Evolutionary conservation across 768 basidiomycete genomes (phyloP), one percentile per base, ranked within the genome.

Genomic region (Termitomyces sp.): DNA sequence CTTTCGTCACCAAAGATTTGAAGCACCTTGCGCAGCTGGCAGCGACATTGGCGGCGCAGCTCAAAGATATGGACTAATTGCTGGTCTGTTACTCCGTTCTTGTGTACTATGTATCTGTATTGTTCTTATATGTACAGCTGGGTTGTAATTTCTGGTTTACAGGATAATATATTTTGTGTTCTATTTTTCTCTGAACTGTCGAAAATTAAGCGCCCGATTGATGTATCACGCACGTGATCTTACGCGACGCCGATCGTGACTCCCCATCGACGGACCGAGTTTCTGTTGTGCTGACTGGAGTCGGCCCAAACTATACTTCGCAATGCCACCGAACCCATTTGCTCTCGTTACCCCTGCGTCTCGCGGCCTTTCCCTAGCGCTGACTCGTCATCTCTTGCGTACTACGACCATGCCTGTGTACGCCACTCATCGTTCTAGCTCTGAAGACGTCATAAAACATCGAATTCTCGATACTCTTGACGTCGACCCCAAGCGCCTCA

Each of bases 261-360:
- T 13, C 14, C 36, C 8, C 52, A 60, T 60, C 58, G 58, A 32
- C 32, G 40, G 40, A 41, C 16, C 10, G 50, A 1, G 12, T 18
- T 18, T 44, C 32, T 52, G 9, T 30, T 48, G 9, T 36, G 7
- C n/a, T 49, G 23, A 6, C 16, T 10, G 4, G 12, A 18, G 8
- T 7, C 20, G n/a, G 28, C n/a, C n/a, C 26, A 23, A 55, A n/a
- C n/a, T 53, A 16, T 30, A 40, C 28, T 41, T 52, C 35, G 54
- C 56, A 55, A 59, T 65, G 64, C 44, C 59, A 48, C 63, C 69
- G 9, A 71, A 67, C 44, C 82, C 81, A 0, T 85, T 85, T 65
- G 67, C 80, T 61, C 72, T 86, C 58, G 72, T 85, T 50, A 72
- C 78, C 33, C 84, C 85, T 32, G 79, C 82, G 5, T 82, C 81